Conservation (phyloP, 805 yeast genomes). For the Kodamaea fukazawae region DNA sequence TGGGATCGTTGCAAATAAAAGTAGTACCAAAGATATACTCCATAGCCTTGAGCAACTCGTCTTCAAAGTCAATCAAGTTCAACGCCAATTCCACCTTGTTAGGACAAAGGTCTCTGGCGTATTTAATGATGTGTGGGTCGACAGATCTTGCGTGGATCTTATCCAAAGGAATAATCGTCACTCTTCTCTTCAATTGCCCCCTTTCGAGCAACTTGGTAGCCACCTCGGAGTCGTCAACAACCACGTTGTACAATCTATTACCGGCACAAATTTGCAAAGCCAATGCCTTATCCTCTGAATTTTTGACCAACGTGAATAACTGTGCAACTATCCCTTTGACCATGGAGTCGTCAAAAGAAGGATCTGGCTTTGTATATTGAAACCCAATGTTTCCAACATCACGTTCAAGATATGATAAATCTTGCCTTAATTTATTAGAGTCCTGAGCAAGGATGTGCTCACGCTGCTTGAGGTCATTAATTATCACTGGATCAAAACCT, state of each 20-base stretch:
- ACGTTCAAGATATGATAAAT: conserved; percentile 56
- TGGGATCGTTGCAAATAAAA: conserved; percentile 83
- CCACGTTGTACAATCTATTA: conserved; percentile 81
- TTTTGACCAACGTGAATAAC: conserved; percentile 61
- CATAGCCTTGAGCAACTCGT: conserved; percentile 76
- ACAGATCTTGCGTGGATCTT: conserved; percentile 67
- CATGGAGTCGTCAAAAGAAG: conserved; percentile 54
- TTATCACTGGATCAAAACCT: conserved; percentile 56
- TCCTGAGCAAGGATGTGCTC: conserved; percentile 46
- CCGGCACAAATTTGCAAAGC: conserved; percentile 97
- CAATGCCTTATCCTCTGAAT: conserved; percentile 58
- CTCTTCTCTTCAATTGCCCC: conserved; percentile 76
- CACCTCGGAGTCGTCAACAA: conserved; percentile 81
- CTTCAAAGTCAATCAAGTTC: conserved; percentile 71
- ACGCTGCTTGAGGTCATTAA: conserved; percentile 40
- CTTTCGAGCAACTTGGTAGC: conserved; percentile 80
- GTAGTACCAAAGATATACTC: conserved; percentile 87
- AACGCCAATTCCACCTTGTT: conserved; percentile 87
- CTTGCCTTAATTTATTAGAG: conserved; percentile 41
- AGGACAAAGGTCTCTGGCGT: conserved; percentile 78
- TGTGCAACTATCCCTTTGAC: conserved; percentile 92
- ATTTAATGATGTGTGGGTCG: conserved; percentile 47
- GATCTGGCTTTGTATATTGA: conserved; percentile 60
- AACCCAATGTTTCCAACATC: conserved; percentile 74
- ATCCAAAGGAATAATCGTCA: conserved; percentile 89